A percentile compares a stretch with the other conserved stretches of the same genome.
These are phyloP conservation scores for Tripidium arundinaceum DNA, from an alignment of 202 grass and related monocot genomes.

Conservation along the genomic window DNA sequence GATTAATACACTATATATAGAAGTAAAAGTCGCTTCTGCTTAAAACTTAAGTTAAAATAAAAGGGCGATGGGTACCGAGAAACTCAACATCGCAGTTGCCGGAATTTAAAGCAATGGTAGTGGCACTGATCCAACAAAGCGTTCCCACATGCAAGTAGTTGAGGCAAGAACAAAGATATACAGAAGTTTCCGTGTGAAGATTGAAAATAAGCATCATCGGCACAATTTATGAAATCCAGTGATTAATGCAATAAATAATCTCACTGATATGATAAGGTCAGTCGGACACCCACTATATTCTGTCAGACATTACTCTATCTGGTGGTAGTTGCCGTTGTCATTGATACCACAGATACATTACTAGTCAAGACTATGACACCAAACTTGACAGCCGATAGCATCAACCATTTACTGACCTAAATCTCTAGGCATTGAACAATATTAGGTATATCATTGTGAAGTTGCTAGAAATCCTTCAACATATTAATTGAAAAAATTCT, in stretches of 20 bases:
- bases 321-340: neutral
- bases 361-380: too few species aligned
- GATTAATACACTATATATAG: neutral
- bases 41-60: slow-evolving; percentile 22
- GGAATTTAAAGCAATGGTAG: neutral
- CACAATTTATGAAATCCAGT: slow-evolving; percentile 6
- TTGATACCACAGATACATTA: too few species aligned
- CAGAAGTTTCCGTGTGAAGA: neutral
- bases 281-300: slow-evolving; percentile 14
- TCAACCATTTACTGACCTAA: too few species aligned
- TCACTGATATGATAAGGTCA: slow-evolving; percentile 13
- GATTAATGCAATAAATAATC: slow-evolving; percentile 33
- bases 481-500: too few species aligned
- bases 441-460: too few species aligned
- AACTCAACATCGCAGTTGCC: slow-evolving; percentile 5
- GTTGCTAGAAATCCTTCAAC: too few species aligned
- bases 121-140: neutral
- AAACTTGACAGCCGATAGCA: too few species aligned
- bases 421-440: too few species aligned
- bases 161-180: slow-evolving; percentile 1
- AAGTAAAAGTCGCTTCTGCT: slow-evolving; percentile 10
- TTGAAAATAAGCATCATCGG: slow-evolving; percentile 3
- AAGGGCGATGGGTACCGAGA: slow-evolving; percentile 10
- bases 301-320: slow-evolving; percentile 18
- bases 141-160: slow-evolving; percentile 3